Base-by-base conservation (phyloP, 768 basidiomycete species). In the Pleurotus pulmonarius region DNA sequence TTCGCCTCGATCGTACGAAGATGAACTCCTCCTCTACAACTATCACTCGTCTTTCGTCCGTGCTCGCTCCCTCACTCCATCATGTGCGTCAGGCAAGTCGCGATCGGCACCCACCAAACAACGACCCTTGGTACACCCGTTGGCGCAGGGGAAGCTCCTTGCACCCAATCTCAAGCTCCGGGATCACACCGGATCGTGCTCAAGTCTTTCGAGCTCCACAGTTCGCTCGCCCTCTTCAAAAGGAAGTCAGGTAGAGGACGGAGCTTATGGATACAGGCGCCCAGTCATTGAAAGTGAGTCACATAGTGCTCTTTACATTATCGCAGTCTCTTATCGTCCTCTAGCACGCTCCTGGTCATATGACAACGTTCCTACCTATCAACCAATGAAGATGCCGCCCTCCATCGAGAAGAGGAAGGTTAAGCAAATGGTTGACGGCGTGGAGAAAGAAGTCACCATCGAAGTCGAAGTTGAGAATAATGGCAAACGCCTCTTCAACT, bases 341-440 rank as follows among this genome's bases (percentile, higher is more conserved):
- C 18, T 56, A 88, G 87, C 73, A 11, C 85, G 86, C 25, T 83
- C 88, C 2, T 89, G 86, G 87, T 88, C 87, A 2, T 90, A 89
- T 63, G 87, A 88, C 63, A 86, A 86, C 60, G 68, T 87, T 16
- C 5, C 13, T 59, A 80, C 77, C 65, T 90, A 90, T 61, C 83
- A 85, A 13, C 72, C 83, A 58, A 83, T 85, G 81, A 72, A 74
- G 58, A 70, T 79, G 38, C 82, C 79, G n/a, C 70, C 75, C 44
- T 77, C 77, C 71, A 85, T 74, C 66, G 82, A 83, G 71, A 81
- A 81, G 70, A 76, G 72, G 34, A 75, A 69, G 61, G 82, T 83
- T 74, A 77, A 75, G 67, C 71, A 69, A 9, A 69, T 78, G 26
- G 66, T 87, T 41, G 74, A 83, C 60, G 78, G 81, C 56, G 69